Conservation (phyloP, 176 grass and related monocot species). For the Cocos nucifera region DNA sequence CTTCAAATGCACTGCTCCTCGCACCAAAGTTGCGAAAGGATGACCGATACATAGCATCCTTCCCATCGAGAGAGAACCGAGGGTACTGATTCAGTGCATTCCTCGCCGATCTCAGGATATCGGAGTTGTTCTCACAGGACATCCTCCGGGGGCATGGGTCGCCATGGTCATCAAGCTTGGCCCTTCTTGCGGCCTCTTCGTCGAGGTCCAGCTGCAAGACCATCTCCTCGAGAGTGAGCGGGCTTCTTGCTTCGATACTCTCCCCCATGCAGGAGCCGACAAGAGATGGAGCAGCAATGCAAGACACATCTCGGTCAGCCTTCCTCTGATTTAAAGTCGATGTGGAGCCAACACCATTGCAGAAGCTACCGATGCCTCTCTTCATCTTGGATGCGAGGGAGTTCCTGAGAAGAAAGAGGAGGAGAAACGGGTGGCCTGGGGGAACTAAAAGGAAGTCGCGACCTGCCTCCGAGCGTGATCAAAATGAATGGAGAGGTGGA, state of each 20-base stretch:
- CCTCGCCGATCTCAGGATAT: conserved; percentile 66
- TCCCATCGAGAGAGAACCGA: conserved; percentile 85
- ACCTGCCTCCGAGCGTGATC: conserved; percentile 34
- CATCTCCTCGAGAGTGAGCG: conserved; percentile 77
- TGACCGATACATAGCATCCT: conserved; percentile 80
- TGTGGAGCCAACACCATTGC: conserved; percentile 55
- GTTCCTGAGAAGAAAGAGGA: conserved; percentile 32
- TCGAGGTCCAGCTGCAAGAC: conserved; percentile 89
- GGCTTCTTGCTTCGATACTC: conserved; percentile 18
- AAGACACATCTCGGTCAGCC: conserved; percentile 20
- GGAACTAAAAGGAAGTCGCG: conserved; percentile 18
- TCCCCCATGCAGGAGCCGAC: conserved; percentile 44
- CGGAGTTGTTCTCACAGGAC: conserved; percentile 75
- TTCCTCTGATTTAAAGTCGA: conserved; percentile 46
- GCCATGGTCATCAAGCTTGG: conserved; percentile 24
- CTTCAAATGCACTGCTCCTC: background rate
- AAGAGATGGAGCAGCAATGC: conserved; percentile 25
- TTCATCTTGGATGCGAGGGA: conserved; percentile 30
- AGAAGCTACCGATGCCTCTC: conserved; percentile 54
- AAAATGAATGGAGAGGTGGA: conserved; percentile 36
- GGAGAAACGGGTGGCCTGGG: background rate
- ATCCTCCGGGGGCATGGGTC: conserved; percentile 34
- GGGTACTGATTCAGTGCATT: conserved; percentile 82
- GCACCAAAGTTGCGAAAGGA: conserved; percentile 47
- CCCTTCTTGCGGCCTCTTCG: conserved; percentile 47